These are phyloP conservation scores for Lachancea quebecensis DNA, from an alignment of 805 yeast species.

Conservation along the genomic window DNA sequence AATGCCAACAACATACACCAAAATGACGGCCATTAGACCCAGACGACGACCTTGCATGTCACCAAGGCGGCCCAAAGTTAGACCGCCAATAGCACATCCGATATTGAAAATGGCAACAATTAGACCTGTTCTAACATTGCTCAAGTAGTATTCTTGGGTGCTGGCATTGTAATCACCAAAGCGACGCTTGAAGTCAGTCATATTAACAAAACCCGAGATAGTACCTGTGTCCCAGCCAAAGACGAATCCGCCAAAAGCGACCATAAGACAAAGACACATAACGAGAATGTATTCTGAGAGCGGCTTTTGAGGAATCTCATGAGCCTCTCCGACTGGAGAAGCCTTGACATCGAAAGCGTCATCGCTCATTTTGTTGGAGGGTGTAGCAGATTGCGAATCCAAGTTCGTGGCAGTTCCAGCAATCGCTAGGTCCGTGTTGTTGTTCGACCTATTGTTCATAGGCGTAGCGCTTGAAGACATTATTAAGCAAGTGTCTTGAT, in stretches of 20 bases:
- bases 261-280: conserved; percentile 20
- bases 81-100: conserved; percentile 73
- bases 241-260: conserved; percentile 31
- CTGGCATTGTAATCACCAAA: conserved; percentile 44
- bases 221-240: conserved; percentile 79
- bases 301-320: conserved; percentile 25
- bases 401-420: neutral
- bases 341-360: conserved; percentile 11
- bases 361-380: conserved; percentile 8
- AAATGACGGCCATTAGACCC: conserved; percentile 54
- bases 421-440: neutral
- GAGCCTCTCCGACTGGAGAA: conserved; percentile 1
- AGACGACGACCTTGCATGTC: conserved; percentile 60
- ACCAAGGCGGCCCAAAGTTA: conserved; percentile 50
- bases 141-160: conserved; percentile 39
- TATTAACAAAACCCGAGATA: conserved; percentile 63
- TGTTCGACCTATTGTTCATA: conserved; percentile 1
- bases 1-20: conserved; percentile 61
- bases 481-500: neutral
- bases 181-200: conserved; percentile 46
- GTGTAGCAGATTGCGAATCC: conserved; percentile 12
- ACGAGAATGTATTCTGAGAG: conserved; percentile 24
- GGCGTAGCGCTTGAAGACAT: conserved; percentile 6
- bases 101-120: conserved; percentile 59
- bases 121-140: conserved; percentile 50